These are phyloP conservation scores for Solanum arcanum DNA, from an alignment of 257 asterid species.

Conservation along the genomic window DNA sequence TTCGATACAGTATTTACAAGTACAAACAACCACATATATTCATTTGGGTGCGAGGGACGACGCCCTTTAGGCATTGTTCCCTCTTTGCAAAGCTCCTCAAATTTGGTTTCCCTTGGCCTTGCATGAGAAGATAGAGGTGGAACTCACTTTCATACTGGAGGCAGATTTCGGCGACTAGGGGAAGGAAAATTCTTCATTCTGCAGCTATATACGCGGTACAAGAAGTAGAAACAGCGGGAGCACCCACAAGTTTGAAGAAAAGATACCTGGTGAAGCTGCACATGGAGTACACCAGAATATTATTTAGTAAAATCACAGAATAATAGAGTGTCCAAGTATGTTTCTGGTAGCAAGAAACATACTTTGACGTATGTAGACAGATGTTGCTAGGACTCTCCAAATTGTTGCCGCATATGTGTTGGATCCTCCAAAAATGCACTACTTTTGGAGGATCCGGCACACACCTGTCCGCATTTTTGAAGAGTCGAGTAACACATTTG, in stretches of 20 bases:
- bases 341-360: neutral
- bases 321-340: neutral
- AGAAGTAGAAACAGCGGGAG: conserved; percentile 23
- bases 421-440: neutral
- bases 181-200: neutral
- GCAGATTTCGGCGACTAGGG: neutral
- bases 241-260: conserved; percentile 29
- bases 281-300: conserved; percentile 1
- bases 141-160: neutral
- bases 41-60: conserved; percentile 26
- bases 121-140: conserved; percentile 2
- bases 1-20: conserved; percentile 59
- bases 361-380: neutral
- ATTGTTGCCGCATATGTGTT: neutral
- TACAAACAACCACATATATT: conserved; percentile 33
- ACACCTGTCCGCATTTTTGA: neutral
- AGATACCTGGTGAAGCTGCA: conserved; percentile 52
- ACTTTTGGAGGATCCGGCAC: neutral
- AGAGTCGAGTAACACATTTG: neutral
- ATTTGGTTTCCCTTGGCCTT: neutral
- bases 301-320: neutral
- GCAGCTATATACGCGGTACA: conserved; percentile 24
- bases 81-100: conserved; percentile 27
- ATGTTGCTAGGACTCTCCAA: neutral
- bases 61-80: conserved; percentile 29